These are phyloP conservation scores for Geotrichum australiense DNA, from an alignment of 1,139 yeast species.

Conservation along the genomic window DNA sequence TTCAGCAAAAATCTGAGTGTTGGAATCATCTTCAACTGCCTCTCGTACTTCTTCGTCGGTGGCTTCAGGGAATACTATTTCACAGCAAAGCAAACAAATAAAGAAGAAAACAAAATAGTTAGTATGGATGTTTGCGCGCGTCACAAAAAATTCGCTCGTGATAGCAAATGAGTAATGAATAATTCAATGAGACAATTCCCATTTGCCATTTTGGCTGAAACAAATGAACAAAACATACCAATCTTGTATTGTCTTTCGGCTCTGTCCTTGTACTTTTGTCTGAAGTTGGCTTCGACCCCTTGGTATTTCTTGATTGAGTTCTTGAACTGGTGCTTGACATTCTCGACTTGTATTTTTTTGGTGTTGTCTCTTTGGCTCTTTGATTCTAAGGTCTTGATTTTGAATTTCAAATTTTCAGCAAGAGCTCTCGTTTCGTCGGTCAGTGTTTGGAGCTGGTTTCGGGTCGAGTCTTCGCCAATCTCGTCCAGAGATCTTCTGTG, in stretches of 20 bases:
- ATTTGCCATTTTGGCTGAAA: background rate
- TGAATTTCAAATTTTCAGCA: conserved; percentile 64
- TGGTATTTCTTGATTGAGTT: conserved; percentile 81
- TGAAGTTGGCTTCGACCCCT: conserved; percentile 77
- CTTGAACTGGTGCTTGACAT: conserved; percentile 78
- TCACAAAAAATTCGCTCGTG: no score
- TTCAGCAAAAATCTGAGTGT: conserved; percentile 89
- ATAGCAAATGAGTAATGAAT: no score
- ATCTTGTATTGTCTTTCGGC: conserved; percentile 91
- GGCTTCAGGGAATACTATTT: conserved; percentile 83
- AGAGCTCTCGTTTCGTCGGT: conserved; percentile 73
- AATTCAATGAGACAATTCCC: no score
- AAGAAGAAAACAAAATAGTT: background rate
- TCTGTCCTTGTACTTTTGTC: conserved; percentile 76
- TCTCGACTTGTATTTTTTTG: conserved; percentile 85
- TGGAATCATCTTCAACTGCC: conserved; percentile 62
- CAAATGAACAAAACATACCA: conserved; percentile 16
- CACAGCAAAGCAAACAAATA: conserved; percentile 1
- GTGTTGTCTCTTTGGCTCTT: conserved; percentile 64
- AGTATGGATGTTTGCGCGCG: background rate
- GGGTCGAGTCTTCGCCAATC: conserved; percentile 70
- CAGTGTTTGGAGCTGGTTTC: conserved; percentile 70
- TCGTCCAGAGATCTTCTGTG: conserved; percentile 83
- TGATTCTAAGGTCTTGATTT: conserved; percentile 72
- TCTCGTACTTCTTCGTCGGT: conserved; percentile 74